Percentiles rank a stretch among this genome's conserved stretches.
phyloP scores from a whole-genome alignment of 2,329 filamentous ascomycete species.

The Pseudogymnoascus sp. region DNA sequence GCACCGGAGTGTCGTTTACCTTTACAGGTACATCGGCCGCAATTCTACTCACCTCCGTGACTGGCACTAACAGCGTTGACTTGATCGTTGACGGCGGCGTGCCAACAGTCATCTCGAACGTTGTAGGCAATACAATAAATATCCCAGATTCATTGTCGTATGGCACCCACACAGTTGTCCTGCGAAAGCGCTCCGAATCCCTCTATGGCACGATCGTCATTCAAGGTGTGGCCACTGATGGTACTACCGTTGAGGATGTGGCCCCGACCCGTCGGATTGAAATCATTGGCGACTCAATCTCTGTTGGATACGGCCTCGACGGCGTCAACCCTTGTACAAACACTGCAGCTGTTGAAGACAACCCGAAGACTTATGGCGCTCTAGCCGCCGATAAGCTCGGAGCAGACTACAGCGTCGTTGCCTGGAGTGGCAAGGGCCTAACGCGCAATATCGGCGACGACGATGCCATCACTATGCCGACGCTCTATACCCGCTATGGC shows the following conservation, averaged over 20 bases:
- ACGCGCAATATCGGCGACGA: slow-evolving; percentile 33
- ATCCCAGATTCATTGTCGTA: slow-evolving; percentile 27
- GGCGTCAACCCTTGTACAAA: slow-evolving; percentile 35
- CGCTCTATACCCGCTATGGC: slow-evolving; percentile 37
- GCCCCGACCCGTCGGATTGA: slow-evolving; percentile 33
- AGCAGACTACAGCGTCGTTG: slow-evolving; percentile 38
- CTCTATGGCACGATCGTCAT: slow-evolving; percentile 30
- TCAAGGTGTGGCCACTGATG: slow-evolving; percentile 26
- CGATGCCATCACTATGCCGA: slow-evolving; percentile 32
- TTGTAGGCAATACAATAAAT: slow-evolving; percentile 26
- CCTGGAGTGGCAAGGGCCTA: slow-evolving; percentile 39
- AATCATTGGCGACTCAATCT: slow-evolving; percentile 40
- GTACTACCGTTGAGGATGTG: slow-evolving; percentile 21
- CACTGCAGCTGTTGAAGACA: slow-evolving; percentile 33
- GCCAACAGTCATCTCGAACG: slow-evolving; percentile 25
- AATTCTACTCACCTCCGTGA: slow-evolving; percentile 28
- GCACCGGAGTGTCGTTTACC: slow-evolving; percentile 33
- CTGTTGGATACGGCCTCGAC: slow-evolving; percentile 38
- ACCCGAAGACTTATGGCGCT: slow-evolving; percentile 37
- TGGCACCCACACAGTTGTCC: slow-evolving; percentile 32
- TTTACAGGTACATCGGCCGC: slow-evolving; percentile 30
- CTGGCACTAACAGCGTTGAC: slow-evolving; percentile 30
- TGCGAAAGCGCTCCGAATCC: slow-evolving; percentile 35
- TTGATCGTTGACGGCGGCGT: slow-evolving; percentile 30
- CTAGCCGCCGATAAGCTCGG: slow-evolving; percentile 34